Evolutionary conservation across 768 basidiomycete genomes (phyloP), one percentile per base, ranked within the genome.

Genomic region (Suillus americanus): DNA sequence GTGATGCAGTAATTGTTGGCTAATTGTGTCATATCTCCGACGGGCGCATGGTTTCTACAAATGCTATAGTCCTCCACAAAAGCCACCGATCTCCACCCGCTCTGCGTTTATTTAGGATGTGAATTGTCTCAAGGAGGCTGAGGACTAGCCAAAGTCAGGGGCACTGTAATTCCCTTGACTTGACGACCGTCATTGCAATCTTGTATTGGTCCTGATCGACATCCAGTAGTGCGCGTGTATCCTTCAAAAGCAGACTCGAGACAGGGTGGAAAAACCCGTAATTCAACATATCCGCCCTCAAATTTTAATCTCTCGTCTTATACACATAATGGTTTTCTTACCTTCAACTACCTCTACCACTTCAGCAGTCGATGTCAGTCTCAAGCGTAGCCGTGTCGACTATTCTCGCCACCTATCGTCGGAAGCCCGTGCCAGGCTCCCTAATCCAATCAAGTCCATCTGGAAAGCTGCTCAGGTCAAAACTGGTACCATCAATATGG

Each of bases 391-490:
- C 37, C 74, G 68, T 60, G 71, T 71, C 20, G 74, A 75, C 55
- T 62, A 77, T 3, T 70, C 71, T 10, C 77, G 77, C 25, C 77
- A 78, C 61, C 64, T 78, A 56, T 78, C 77, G 2, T 64, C 67
- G n/a, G 77, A 78, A 62, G 73, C 79, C 28, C 70, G 71, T 35
- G 69, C 71, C 1, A 68, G 78, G 41, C 74, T 74, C 5, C 75
- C 77, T 2, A 78, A 78, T 53, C 74, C 77, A 9, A 78, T 78
- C 66, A 78, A 78, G 62, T 53, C 78, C 30, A 78, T 78, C 16
- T 78, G 78, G 75, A 77, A 75, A 59, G 73, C 62, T 16, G 73
- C 78, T n/a, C 72, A 75, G 56, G 75, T 75, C 43, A 77, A 72
- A 60, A 66, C 74, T 9, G 74, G 74, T 13, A 75, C 78, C 40